Evolutionary conservation across 2,329 filamentous ascomycete genomes (phyloP), one percentile per base, ranked within the genome.

Genomic region (Orbilia blumenaviensis): DNA sequence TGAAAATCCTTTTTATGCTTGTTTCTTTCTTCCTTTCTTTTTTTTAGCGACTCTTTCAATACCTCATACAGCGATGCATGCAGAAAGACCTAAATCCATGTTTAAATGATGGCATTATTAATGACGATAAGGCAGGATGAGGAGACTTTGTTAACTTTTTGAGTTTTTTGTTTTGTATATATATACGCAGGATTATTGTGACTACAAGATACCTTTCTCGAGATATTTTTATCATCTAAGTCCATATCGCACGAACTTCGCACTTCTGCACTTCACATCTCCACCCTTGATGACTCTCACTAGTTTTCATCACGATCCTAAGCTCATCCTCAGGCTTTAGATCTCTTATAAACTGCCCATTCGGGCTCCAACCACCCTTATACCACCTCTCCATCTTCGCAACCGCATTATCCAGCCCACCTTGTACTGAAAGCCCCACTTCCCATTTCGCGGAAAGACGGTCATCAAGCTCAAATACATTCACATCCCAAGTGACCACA

Each of bases 261-360:
- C 78, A 79, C 36, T 50, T 41, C 23, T 71, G 8, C 46, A 64
- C 54, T 16, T 36, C 36, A 64, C 38, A 73, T 23, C 10, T 38
- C 63, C 25, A 48, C 38, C 16, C 38, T 25, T 67, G 68, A 62
- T 64, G 48, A 25, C 73, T 52, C 29, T 74, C 38, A 23, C 73
- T 58, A 23, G 75, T 38, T 66, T 77, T 78, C 71, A 75, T 79
- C 46, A 78, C 48, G 58, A 76, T 68, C 44, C 52, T 71, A 10
- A 75, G 58, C 54, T 72, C 76, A 66, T 56, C 77, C 4, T 64
- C 69, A 9, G 77, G 67, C 27, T 52, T 63, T 32, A 78, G 46
- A 27, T 44, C 25, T 3, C 63, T 60, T 3, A 68, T 23, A 23
- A 77, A 66, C 48, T 34, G 46, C 5, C 72, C 77, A 25, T 78